Evolutionary conservation across 2,329 filamentous ascomycete genomes (phyloP).

Genomic region (Cordyceps militaris): DNA sequence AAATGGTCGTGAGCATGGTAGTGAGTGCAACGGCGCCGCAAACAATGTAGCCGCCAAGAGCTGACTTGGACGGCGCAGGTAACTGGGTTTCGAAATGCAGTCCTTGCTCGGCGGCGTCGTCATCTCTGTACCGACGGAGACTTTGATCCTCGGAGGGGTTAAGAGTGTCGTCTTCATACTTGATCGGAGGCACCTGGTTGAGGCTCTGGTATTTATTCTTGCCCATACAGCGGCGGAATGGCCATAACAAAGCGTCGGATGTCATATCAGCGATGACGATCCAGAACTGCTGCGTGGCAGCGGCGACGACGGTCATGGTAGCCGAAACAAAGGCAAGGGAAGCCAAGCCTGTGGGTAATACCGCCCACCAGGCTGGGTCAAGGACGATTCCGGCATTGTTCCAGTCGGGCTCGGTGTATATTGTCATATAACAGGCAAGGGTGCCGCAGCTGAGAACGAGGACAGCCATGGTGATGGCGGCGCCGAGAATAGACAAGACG

Average conservation of each 20-base stretch:
- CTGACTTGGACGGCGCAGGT: constrained; percentile 16
- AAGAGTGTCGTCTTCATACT: constrained; percentile 8
- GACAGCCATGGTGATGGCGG: constrained; percentile 13
- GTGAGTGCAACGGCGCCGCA: constrained; percentile 14
- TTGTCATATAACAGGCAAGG: constrained; percentile 12
- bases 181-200: not conserved
- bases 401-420: constrained; percentile 12
- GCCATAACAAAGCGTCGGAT: constrained; percentile 2
- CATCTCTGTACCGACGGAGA: not conserved
- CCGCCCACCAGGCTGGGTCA: constrained; percentile 13
- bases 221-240: constrained; percentile 2
- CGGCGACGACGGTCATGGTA: constrained; percentile 3
- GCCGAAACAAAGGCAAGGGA: constrained; percentile 9
- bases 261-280: constrained; percentile 9
- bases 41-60: constrained; percentile 11
- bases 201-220: not conserved
- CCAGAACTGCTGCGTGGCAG: constrained; percentile 11
- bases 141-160: not conserved
- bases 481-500: not conserved
- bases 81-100: constrained; percentile 11
- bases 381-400: constrained; percentile 11
- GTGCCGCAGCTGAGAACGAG: constrained; percentile 39
- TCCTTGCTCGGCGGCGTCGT: constrained; percentile 9
- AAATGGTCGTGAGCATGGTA: constrained; percentile 19
- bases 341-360: constrained; percentile 9